These are phyloP conservation scores for Periglandula ipomoeae DNA, from an alignment of 2,329 filamentous ascomycete genomes.

Conservation along the genomic window DNA sequence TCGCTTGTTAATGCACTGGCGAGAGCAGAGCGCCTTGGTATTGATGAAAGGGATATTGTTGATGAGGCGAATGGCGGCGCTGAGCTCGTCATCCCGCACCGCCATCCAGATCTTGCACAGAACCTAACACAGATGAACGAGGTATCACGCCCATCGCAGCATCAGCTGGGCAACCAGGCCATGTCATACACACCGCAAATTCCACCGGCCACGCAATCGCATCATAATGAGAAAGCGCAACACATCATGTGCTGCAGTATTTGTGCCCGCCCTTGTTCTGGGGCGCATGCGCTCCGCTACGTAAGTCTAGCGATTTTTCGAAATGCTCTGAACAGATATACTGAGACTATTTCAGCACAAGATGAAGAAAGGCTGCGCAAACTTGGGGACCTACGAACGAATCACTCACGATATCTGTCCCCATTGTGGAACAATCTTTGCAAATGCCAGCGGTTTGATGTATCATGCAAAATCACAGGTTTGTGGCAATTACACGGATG, in stretches of 20 bases:
- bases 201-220: not conserved
- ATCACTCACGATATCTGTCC: conserved; percentile 29
- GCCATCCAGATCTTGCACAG: conserved; percentile 11
- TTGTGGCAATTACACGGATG: conserved; percentile 32
- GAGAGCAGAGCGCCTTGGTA: conserved; percentile 47
- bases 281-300: conserved; percentile 18
- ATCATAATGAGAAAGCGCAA: not conserved
- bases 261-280: conserved; percentile 28
- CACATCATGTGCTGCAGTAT: conserved; percentile 16
- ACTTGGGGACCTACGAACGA: conserved; percentile 8
- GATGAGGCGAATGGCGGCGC: conserved; percentile 25
- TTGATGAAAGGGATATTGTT: conserved; percentile 40
- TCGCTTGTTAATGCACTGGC: conserved; percentile 48
- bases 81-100: conserved; percentile 30
- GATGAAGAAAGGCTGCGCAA: conserved; percentile 18
- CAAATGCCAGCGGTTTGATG: conserved; percentile 28
- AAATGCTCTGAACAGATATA: not conserved
- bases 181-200: not conserved
- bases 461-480: conserved; percentile 37
- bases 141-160: not conserved
- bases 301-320: conserved; percentile 16
- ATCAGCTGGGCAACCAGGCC: not conserved
- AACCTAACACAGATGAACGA: not conserved
- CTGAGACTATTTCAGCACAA: conserved; percentile 16
- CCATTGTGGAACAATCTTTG: conserved; percentile 36